A percentile compares a stretch with the other conserved stretches of the same genome.
Conservation (phyloP, 257 asterid genomes). For the Solanum ossicruentum region DNA sequence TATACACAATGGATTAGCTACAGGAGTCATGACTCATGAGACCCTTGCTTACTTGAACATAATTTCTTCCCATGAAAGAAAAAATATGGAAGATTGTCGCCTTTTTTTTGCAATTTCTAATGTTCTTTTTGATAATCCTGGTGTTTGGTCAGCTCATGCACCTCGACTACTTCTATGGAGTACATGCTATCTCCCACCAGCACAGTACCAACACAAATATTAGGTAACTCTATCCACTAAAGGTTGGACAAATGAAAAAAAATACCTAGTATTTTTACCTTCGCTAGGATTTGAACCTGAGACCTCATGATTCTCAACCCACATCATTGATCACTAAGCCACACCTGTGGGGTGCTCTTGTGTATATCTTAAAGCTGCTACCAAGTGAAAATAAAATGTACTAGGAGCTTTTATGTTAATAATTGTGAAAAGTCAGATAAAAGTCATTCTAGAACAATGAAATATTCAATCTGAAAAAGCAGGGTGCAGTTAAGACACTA, state of each 20-base stretch:
- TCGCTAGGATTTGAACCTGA: background rate
- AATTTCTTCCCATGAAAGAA: background rate
- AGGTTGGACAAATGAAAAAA: background rate
- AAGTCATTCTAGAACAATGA: background rate
- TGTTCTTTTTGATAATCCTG: background rate
- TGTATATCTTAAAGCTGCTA: background rate
- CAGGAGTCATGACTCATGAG: background rate
- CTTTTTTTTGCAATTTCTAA: background rate
- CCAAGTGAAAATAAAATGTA: background rate
- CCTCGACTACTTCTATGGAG: background rate
- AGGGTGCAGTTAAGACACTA: background rate
- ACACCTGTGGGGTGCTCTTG: background rate
- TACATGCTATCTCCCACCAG: background rate
- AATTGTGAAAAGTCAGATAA: background rate
- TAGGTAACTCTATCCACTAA: background rate
- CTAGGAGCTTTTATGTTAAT: background rate
- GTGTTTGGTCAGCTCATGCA: background rate
- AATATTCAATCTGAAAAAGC: background rate
- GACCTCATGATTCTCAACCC: background rate
- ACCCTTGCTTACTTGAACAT: background rate
- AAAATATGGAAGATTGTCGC: background rate
- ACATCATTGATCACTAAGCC: background rate
- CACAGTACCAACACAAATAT: background rate
- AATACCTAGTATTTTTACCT: background rate
- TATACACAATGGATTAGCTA: background rate